These are phyloP conservation scores for Eimeria necatrix DNA, from an alignment of 169 alveolate genomes.

Conservation along the genomic window DNA sequence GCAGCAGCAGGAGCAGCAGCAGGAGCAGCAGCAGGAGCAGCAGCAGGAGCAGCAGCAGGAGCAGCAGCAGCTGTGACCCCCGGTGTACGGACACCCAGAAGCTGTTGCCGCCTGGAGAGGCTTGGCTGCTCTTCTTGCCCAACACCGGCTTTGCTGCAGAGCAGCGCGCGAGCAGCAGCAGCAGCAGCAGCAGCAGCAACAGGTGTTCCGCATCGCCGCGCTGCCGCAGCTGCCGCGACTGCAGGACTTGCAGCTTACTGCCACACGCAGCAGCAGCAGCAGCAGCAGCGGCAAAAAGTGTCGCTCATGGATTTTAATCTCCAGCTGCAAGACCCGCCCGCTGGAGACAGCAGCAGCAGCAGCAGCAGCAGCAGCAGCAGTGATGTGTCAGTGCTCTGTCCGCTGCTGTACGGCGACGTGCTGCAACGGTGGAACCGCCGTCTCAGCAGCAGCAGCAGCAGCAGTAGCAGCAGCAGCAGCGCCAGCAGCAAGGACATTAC, in stretches of 20 bases:
- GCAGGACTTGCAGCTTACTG: constrained; percentile 28
- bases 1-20: constrained; percentile 24
- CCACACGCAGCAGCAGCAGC: constrained; percentile 50
- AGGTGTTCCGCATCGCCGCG: constrained; percentile 37
- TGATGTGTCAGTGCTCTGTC: background rate
- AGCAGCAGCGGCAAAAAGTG: constrained; percentile 15
- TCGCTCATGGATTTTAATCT: constrained; percentile 45
- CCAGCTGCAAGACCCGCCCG: constrained; percentile 26
- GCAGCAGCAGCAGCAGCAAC: constrained; percentile 62
- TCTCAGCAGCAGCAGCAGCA: constrained; percentile 13
- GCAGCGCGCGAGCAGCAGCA: constrained; percentile 68
- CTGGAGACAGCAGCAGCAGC: constrained; percentile 28
- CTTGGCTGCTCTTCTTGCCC: background rate
- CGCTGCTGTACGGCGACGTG: constrained; percentile 60
- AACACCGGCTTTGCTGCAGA: background rate
- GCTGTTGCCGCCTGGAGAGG: background rate
- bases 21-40: constrained; percentile 34
- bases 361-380: constrained; percentile 48
- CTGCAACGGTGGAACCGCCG: constrained; percentile 28
- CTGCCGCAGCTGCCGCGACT: constrained; percentile 42
- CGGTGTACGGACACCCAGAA: constrained; percentile 10
- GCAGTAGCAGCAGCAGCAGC: constrained; percentile 34
- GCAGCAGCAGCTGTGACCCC: constrained; percentile 34
- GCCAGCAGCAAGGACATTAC: no score
- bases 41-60: background rate